Conservation (phyloP, 306 rosid genomes). For the Rosa multiflora region DNA sequence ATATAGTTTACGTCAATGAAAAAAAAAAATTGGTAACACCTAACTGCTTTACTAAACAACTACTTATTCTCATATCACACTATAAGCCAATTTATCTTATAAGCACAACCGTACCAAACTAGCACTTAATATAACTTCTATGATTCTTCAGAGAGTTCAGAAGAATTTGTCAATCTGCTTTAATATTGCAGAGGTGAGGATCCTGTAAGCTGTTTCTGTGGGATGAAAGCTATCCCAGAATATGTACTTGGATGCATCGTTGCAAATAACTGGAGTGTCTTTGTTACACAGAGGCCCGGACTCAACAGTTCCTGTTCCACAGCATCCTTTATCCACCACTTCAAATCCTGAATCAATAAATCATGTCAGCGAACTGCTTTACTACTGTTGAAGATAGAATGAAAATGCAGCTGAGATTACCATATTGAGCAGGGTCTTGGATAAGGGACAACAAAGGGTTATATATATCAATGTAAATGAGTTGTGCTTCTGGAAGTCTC, state of each 20-base stretch:
- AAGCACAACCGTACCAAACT: too few species aligned
- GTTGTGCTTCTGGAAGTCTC: slow-evolving; percentile 38
- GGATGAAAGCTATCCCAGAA: slow-evolving; percentile 77
- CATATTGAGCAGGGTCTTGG: slow-evolving; percentile 49
- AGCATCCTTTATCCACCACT: slow-evolving; percentile 57
- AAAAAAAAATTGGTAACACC: too few species aligned
- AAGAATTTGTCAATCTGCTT: not conserved
- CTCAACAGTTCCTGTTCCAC: slow-evolving; percentile 70
- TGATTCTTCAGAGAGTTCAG: not conserved
- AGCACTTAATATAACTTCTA: too few species aligned
- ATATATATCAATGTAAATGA: slow-evolving; percentile 63
- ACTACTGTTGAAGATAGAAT: not conserved
- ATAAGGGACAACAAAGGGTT: slow-evolving; percentile 30
- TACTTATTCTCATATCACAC: too few species aligned
- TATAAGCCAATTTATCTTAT: too few species aligned
- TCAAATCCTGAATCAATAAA: slow-evolving; percentile 50
- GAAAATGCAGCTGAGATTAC: slow-evolving; percentile 29
- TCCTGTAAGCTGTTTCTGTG: slow-evolving; percentile 35
- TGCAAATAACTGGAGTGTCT: slow-evolving; percentile 25
- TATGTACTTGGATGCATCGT: slow-evolving; percentile 39
- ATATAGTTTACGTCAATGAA: too few species aligned
- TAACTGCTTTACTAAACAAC: too few species aligned
- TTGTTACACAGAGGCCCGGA: slow-evolving; percentile 48
- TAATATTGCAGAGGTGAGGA: slow-evolving; percentile 16
- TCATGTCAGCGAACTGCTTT: not conserved